Base-by-base conservation (phyloP, 306 rosid genomes). In the Castanea crenata region DNA sequence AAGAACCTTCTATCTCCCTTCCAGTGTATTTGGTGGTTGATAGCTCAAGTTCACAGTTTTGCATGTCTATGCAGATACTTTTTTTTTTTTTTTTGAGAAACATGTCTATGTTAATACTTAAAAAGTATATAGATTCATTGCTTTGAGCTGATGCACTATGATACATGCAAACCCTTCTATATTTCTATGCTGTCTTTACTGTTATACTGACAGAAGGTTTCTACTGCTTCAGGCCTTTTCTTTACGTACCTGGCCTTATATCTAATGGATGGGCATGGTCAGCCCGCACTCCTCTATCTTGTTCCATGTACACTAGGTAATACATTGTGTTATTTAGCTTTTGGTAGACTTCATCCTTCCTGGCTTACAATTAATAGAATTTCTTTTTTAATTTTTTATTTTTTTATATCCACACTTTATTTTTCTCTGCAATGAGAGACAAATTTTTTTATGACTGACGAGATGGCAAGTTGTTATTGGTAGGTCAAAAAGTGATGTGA, bases 221-320 rank as follows among this genome's bases (percentile, higher is more conserved):
- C 79, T 85, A 64, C 29, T 69, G 65, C 78, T 83, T 61, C 87
- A 94, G 98, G 97, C 23, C 93, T 94, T 31, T 71, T 77, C 73
- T 72, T 91, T 4, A 94, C 97, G 3, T 94, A 94, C 81, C 34
- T 91, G 73, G 98, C 89, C 64, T 67, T 94, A 74, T 94, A 91
- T 83, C 6, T 94, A 64, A 94, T 94, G 98, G 68, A 91, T 11
- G 97, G 98, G 65, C 90, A 94, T 65, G 98, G 98, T 75, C 98
- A 94, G 79, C 98, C 98, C 61, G 98, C 98, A 70, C 97, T 94
- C 5, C 98, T 94, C 25, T 94, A 94, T 87, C 97, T 94, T 55
- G 98, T 94, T 81, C 98, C 98, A 49, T 94, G 97, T 72, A 94
- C 98, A 68, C 88, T 94, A 82, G 98, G 98, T 92, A 92, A 87